phyloP scores from a whole-genome alignment of 2,329 filamentous ascomycete species.

The Sporothrix variecibatus region DNA sequence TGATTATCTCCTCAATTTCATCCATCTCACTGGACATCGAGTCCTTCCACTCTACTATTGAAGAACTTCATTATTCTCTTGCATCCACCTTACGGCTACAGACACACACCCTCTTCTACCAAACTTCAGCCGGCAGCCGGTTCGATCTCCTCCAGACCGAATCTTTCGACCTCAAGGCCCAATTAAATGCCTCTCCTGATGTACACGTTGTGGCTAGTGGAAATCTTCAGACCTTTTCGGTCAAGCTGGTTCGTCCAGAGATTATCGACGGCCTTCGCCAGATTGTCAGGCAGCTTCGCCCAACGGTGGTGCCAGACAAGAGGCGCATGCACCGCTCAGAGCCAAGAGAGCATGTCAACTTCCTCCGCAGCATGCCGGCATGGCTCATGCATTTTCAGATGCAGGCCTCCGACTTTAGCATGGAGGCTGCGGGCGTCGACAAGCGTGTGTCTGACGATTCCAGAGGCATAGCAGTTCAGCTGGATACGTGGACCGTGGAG shows the following conservation, averaged over 20 bases:
- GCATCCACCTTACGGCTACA: conserved; percentile 79
- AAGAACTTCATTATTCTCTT: conserved; percentile 83
- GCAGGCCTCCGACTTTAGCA: conserved; percentile 83
- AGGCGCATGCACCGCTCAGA: conserved; percentile 54
- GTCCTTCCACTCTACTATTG: conserved; percentile 86
- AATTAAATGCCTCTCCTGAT: conserved; percentile 82
- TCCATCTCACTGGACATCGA: conserved; percentile 91
- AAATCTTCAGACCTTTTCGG: conserved; percentile 80
- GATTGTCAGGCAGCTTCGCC: conserved; percentile 81
- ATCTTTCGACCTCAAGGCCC: conserved; percentile 80
- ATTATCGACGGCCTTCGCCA: conserved; percentile 91
- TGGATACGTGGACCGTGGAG: conserved; percentile 85
- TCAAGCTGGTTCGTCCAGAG: conserved; percentile 88
- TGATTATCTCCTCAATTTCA: conserved; percentile 93
- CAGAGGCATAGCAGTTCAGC: conserved; percentile 79
- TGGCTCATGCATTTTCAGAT: conserved; percentile 86
- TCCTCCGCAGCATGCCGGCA: conserved; percentile 74
- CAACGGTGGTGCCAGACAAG: conserved; percentile 67
- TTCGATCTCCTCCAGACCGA: conserved; percentile 89
- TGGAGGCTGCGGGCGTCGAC: conserved; percentile 89
- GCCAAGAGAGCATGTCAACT: conserved; percentile 61
- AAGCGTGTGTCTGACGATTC: conserved; percentile 77
- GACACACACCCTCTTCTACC: conserved; percentile 90
- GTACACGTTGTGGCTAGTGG: conserved; percentile 79
- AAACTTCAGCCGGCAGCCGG: conserved; percentile 77